A percentile compares a stretch with the other conserved stretches of the same genome.
Conservation (phyloP, 2,329 filamentous ascomycete species). For the Sclerotinia borealis region DNA sequence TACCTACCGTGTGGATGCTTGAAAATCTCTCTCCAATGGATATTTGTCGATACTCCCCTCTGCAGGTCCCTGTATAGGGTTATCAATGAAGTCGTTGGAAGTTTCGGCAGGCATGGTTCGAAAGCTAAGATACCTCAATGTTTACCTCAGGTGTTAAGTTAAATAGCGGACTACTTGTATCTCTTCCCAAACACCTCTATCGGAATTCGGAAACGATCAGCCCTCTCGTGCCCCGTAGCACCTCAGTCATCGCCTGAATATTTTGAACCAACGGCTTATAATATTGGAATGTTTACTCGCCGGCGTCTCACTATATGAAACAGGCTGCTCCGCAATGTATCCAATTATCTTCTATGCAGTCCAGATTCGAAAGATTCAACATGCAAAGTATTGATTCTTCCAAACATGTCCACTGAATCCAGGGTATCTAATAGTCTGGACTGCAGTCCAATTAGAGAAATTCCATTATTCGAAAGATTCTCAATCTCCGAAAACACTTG, state of each 20-base stretch:
- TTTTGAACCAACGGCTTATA: background rate
- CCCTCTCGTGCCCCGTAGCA: background rate
- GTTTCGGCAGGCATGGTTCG: background rate
- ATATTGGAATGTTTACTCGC: background rate
- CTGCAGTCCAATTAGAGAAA: too few relatives aligned
- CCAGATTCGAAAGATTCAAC: background rate
- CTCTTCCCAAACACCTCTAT: background rate
- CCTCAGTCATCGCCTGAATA: background rate
- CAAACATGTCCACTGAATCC: too few relatives aligned
- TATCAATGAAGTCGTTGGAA: background rate
- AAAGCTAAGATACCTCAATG: background rate
- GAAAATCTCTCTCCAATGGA: background rate
- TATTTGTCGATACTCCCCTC: background rate
- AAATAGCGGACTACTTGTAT: background rate
- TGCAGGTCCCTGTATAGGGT: background rate
- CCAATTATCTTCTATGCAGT: background rate
- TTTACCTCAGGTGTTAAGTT: background rate
- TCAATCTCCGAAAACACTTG: too few relatives aligned
- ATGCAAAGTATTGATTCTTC: too few relatives aligned
- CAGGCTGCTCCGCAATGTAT: background rate
- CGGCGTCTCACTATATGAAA: background rate
- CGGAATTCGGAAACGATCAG: background rate
- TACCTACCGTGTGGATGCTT: background rate
- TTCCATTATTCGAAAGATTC: too few relatives aligned
- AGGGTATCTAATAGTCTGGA: too few relatives aligned